Evolutionary conservation across 225 moss, liverwort and hornwort genomes (phyloP), one percentile per base, ranked within the genome.

Genomic region (Ulota crispa): DNA sequence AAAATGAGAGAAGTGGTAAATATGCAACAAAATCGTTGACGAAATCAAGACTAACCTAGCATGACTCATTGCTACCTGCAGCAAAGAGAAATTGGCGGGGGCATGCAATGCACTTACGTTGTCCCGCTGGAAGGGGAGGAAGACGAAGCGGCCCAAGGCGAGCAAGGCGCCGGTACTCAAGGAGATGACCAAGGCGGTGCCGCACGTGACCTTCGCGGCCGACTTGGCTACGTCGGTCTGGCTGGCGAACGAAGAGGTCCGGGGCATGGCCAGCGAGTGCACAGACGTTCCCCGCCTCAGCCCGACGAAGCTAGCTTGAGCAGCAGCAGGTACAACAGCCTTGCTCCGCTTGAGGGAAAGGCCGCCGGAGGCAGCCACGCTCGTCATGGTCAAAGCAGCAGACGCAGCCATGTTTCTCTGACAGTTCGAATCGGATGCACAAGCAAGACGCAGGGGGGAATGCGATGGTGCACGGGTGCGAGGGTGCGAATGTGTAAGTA

Each of bases 101-200:
- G 65, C 3, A 23, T 23, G 42, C 23, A 3, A 3, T 7, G 41
- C 57, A 37, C 79, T 79, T 76, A 88, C 85, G 67, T 84, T 88
- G 76, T 84, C 79, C 60, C 87, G 76, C 86, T 95, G 91, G 83
- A 95, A 90, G 32, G 93, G 95, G 68, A 95, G 75, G 72, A 95
- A 85, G 60, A 92, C 93, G 79, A 95, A 93, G 27, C 95, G 85
- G 24, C 93, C 95, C 47, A 95, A 87, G 55, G 90, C 92, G 45
- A 95, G 86, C 60, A 92, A 64, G 1, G 92, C 87, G 57, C 85
- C 91, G 18, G 95, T 93, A 89, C 93, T 95, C 67, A 92, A 67
- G 66, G 83, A 80, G 83, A 95, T 90, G 37, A 87, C 82, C 62
- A 95, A 47, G 12, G 70, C 15, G 4, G 93, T 89, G 70, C 39